A percentile compares a stretch with the other conserved stretches of the same genome.
phyloP scores from a whole-genome alignment of 2,329 filamentous ascomycete species.

The Thielaviopsis ethacetica region DNA sequence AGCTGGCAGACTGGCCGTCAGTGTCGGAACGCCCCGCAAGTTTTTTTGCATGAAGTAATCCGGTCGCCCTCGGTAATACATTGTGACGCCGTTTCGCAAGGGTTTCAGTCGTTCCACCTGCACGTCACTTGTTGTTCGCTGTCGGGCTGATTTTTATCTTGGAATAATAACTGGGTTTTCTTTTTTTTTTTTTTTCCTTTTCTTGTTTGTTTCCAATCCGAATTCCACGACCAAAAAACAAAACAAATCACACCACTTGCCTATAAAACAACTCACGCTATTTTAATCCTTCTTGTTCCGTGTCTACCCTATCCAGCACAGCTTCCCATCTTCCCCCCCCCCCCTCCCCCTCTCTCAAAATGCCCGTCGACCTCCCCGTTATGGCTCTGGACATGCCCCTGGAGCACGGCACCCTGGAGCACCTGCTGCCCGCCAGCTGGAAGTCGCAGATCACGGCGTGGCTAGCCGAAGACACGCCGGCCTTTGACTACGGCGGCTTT shows the following conservation, averaged over 20 bases:
- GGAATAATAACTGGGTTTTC: not conserved
- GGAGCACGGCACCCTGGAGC: constrained; percentile 30
- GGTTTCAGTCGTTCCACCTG: not conserved
- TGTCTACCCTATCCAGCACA: not conserved
- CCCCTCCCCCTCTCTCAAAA: not conserved
- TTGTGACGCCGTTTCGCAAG: not conserved
- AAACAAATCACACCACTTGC: not conserved
- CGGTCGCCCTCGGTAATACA: not conserved
- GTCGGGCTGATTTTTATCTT: not conserved
- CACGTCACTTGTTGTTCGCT: not conserved
- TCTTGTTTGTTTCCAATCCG: not conserved
- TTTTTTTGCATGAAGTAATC: not conserved
- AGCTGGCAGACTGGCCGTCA: not conserved
- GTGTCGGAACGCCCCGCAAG: not conserved
- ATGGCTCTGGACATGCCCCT: constrained; percentile 11
- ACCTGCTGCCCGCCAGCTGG: constrained; percentile 74
- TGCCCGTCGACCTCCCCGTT: constrained; percentile 8
- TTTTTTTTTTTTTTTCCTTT: not conserved
- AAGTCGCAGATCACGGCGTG: constrained; percentile 65
- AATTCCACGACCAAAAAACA: not conserved
- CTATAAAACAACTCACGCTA: not conserved
- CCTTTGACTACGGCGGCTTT: constrained; percentile 93
- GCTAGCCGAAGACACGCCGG: constrained; percentile 92
- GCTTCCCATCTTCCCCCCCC: no score
- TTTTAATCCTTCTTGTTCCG: not conserved